Conservation (phyloP, 495 filamentous ascomycete species). For the Pseudevernia furfuracea region DNA sequence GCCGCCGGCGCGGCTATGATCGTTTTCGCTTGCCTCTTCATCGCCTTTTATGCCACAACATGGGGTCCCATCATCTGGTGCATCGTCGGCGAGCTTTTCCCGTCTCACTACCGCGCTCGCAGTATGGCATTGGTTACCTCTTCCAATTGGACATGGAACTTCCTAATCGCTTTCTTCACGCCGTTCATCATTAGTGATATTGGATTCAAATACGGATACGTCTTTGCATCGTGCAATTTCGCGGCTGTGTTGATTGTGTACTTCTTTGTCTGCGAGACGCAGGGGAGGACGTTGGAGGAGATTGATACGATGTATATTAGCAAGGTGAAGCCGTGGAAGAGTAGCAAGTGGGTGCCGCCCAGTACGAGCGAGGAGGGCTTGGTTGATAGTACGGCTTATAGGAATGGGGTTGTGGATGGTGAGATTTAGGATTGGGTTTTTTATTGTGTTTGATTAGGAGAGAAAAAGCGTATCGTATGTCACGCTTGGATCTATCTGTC, state of each 20-base stretch:
- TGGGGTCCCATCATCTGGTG: conserved; percentile 81
- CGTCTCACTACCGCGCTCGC: conserved; percentile 63
- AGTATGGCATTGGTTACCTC: conserved; percentile 72
- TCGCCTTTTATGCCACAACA: conserved; percentile 52
- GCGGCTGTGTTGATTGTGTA: conserved; percentile 58
- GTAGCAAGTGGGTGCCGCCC: conserved; percentile 50
- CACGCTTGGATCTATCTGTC: background rate
- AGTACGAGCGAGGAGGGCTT: conserved; percentile 20
- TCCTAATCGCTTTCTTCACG: conserved; percentile 78
- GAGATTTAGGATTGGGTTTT: background rate
- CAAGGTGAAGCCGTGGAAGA: conserved; percentile 61
- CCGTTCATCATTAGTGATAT: conserved; percentile 65
- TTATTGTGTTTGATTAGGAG: background rate
- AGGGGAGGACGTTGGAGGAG: conserved; percentile 64
- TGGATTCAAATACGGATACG: conserved; percentile 68
- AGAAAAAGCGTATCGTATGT: background rate
- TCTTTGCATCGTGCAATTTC: conserved; percentile 67
- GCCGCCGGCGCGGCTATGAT: conserved; percentile 65
- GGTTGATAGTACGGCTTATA: conserved; percentile 3
- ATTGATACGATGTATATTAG: conserved; percentile 80
- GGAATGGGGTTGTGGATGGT: background rate
- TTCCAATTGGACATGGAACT: conserved; percentile 88
- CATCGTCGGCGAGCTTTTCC: conserved; percentile 74
- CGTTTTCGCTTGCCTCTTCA: conserved; percentile 68
- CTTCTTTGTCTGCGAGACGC: conserved; percentile 71